phyloP scores from a whole-genome alignment of 139 green algal genomes.

The Deuterostichococcus epilithicus region DNA sequence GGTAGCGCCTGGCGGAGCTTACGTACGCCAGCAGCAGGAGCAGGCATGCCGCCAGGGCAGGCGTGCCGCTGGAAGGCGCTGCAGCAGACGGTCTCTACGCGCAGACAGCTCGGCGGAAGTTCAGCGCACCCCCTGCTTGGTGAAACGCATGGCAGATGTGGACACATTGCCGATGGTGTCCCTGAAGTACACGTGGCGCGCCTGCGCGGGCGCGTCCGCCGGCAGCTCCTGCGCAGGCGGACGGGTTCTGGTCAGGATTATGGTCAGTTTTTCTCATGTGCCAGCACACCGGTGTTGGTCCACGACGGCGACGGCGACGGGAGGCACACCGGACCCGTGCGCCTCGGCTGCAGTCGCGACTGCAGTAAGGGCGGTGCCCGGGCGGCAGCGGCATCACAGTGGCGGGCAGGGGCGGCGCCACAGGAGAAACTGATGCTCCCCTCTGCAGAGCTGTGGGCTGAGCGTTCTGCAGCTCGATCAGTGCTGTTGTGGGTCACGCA shows the following conservation, averaged over 20 bases:
- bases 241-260: no score
- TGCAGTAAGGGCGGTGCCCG: no score
- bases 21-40: neutral
- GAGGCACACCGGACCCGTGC: no score
- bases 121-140: neutral
- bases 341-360: no score
- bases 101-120: neutral
- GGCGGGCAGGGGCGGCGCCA: neutral
- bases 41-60: neutral
- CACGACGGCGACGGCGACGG: no score
- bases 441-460: no score
- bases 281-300: no score
- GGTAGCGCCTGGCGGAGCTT: no score
- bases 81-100: neutral
- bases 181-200: conserved; percentile 72
- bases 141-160: conserved; percentile 38
- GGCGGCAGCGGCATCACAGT: no score
- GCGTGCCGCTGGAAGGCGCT: neutral
- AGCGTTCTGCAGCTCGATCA: no score
- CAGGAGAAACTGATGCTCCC: neutral
- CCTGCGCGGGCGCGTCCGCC: conserved; percentile 51
- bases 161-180: conserved; percentile 92
- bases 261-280: no score
- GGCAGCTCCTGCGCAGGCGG: conserved; percentile 28
- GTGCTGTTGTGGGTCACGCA: no score